Base-by-base conservation (phyloP, 2,329 filamentous ascomycete genomes). In the Rugonectria rugulosa region DNA sequence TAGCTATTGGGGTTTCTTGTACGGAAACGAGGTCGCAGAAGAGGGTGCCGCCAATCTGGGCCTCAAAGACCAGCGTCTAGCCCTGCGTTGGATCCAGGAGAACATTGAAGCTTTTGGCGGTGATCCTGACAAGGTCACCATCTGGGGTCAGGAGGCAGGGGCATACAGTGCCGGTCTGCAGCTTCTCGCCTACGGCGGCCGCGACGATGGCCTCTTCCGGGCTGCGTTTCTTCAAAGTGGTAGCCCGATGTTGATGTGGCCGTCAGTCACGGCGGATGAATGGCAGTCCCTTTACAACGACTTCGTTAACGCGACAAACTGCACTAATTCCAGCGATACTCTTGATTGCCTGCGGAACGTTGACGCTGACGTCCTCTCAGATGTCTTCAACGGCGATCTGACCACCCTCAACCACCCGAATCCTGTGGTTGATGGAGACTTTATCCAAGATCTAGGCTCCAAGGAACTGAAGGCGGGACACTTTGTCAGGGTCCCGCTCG, bases 11-110 rank as follows among this genome's bases (percentile, higher is more conserved):
- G 82, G 82, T 3, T 85, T 83, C 62, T 64, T 84, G 14, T 73
- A 72, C 52, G 74, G 75, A 4, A 64, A 70, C 7, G 71, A 80
- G 56, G 61, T 80, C 41, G 68, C 6, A 69, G 77, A 46, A 60
- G 57, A 14, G 72, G 73, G 34, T 73, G n/a, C n/a, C n/a, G n/a
- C 78, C 5, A 86, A 85, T 55, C 68, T 79, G 19, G 82, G 81
- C 3, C 66, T 82, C 11, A 70, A 72, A 17, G 80, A 83, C 60
- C 80, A 83, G 66, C 68, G 78, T 2, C 59, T 80, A 6, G 79
- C 76, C 0, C 66, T 82, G 9, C 67, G 70, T 26, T 83, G 80
- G 80, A 68, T 83, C 32, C 76, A 77, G 34, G 77, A 77, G 47
- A 82, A 78, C 57, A 80, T 82, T 12, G 61, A 43, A 4, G 47